These are phyloP conservation scores for Colletotrichum horii DNA, from an alignment of 2,329 filamentous ascomycete genomes.

Conservation along the genomic window DNA sequence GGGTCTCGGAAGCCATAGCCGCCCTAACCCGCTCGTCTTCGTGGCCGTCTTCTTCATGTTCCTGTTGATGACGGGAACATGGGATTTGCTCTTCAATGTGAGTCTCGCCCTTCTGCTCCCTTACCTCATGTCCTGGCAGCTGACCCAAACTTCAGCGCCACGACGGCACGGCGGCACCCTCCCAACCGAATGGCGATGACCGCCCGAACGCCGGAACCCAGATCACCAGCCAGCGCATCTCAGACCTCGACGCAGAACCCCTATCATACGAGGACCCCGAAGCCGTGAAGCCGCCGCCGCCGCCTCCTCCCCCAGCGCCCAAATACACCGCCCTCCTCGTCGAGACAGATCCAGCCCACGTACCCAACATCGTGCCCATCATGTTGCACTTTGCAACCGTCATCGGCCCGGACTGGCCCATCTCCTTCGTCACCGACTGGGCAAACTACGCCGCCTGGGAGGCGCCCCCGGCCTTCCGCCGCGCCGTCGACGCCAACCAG, in stretches of 20 bases:
- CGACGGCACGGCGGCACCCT: neutral
- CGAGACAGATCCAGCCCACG: neutral
- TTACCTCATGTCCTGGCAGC: too few species aligned
- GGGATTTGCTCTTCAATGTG: neutral
- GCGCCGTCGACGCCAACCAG: constrained; percentile 34
- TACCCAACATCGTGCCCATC: constrained; percentile 37
- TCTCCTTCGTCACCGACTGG: constrained; percentile 45
- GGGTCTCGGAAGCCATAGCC: neutral
- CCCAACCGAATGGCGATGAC: neutral
- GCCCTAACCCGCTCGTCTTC: neutral
- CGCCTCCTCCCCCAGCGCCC: neutral
- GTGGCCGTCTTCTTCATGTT: neutral
- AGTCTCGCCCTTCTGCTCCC: neutral
- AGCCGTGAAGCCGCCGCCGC: neutral
- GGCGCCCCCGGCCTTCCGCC: constrained; percentile 32
- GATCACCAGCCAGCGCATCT: neutral
- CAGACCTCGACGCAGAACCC: neutral
- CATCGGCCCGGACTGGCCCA: constrained; percentile 49
- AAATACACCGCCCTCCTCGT: neutral
- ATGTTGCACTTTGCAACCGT: constrained; percentile 43
- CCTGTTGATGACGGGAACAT: neutral
- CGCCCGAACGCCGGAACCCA: neutral
- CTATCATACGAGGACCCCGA: neutral
- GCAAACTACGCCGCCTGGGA: constrained; percentile 23
- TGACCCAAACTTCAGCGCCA: neutral